These are phyloP conservation scores for Microcyclosporella mali DNA, from an alignment of 2,329 filamentous ascomycete species.

Conservation along the genomic window DNA sequence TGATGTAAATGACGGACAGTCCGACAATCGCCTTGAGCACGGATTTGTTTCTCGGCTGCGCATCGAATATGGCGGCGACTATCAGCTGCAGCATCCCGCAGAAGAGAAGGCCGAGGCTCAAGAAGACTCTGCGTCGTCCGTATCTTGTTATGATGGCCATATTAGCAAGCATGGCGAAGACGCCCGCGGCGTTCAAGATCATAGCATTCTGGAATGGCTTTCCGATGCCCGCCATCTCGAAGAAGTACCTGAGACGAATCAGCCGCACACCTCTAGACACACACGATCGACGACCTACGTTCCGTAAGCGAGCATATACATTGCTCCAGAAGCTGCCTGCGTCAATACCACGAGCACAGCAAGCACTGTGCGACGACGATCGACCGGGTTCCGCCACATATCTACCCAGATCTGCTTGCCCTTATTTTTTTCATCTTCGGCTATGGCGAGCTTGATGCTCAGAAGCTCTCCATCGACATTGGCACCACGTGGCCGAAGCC, in stretches of 20 bases:
- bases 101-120: constrained; percentile 46
- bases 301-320: constrained; percentile 33
- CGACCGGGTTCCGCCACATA: constrained; percentile 32
- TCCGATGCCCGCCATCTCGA: constrained; percentile 52
- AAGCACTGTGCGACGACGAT: constrained; percentile 33
- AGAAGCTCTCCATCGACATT: constrained; percentile 14
- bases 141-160: constrained; percentile 47
- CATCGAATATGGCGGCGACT: constrained; percentile 48
- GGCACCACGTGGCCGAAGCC: constrained; percentile 17
- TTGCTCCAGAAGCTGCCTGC: constrained; percentile 34
- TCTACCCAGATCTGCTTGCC: constrained; percentile 30
- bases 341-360: constrained; percentile 32
- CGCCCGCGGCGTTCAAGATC: constrained; percentile 50
- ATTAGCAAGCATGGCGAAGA: constrained; percentile 51
- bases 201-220: constrained; percentile 53
- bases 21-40: constrained; percentile 48
- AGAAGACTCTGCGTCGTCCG: constrained; percentile 50
- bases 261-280: too few relatives aligned
- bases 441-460: constrained; percentile 31
- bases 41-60: constrained; percentile 32
- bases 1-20: constrained; percentile 49
- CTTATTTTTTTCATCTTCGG: constrained; percentile 29
- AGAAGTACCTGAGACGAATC: constrained; percentile 55
- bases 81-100: constrained; percentile 52
- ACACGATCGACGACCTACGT: neutral